phyloP scores from a whole-genome alignment of 805 yeast genomes.

The Yarrowia divulgata region DNA sequence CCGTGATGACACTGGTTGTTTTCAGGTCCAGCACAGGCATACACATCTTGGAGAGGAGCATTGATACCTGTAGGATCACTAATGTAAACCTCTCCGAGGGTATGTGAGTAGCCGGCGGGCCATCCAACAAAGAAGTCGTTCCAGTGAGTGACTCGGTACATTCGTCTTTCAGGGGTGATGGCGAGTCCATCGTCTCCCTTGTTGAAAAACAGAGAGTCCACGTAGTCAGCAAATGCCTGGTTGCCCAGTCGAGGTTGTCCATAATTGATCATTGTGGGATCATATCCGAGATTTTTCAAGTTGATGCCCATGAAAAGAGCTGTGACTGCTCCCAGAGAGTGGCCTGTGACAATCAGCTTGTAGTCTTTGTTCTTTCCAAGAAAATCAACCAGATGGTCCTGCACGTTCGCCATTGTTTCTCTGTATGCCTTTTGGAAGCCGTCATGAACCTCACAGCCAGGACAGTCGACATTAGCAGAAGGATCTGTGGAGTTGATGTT shows the following conservation, averaged over 20 bases:
- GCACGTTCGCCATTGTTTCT: slow-evolving; percentile 9
- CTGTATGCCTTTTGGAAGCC: slow-evolving; percentile 19
- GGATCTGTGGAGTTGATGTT: neutral
- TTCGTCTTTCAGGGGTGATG: neutral
- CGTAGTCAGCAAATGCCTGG: slow-evolving; percentile 34
- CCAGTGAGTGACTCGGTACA: slow-evolving; percentile 26
- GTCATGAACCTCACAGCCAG: slow-evolving; percentile 3
- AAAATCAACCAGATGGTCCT: neutral
- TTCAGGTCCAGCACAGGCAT: slow-evolving; percentile 4
- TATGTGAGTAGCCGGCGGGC: slow-evolving; percentile 11
- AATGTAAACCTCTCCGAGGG: slow-evolving; percentile 17
- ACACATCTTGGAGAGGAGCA: neutral
- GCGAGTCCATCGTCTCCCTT: neutral
- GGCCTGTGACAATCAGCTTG: slow-evolving; percentile 65
- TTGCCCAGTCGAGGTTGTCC: slow-evolving; percentile 74
- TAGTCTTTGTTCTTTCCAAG: slow-evolving; percentile 54
- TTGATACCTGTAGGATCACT: neutral
- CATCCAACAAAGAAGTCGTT: slow-evolving; percentile 19
- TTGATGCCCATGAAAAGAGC: slow-evolving; percentile 70
- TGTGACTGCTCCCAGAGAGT: slow-evolving; percentile 77
- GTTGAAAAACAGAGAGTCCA: neutral
- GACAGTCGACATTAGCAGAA: neutral
- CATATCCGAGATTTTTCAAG: slow-evolving; percentile 59
- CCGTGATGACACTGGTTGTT: slow-evolving; percentile 10
- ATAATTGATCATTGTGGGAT: slow-evolving; percentile 63